Evolutionary conservation across 2,329 filamentous ascomycete species (phyloP).

Genomic region (Scedosporium boydii): DNA sequence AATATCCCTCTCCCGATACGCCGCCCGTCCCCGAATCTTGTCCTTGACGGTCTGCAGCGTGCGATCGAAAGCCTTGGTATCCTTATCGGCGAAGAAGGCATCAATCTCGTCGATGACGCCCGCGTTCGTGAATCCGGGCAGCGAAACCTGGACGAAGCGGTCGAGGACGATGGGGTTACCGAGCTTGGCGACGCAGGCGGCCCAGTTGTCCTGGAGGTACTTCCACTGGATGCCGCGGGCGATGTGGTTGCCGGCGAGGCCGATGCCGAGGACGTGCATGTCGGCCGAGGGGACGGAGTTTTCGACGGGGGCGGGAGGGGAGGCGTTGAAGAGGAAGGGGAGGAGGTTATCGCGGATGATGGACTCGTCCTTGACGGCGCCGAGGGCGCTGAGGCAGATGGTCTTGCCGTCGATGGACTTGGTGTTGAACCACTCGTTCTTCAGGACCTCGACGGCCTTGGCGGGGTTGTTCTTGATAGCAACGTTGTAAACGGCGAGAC

Average conservation of each 20-base stretch:
- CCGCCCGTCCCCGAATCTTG: slow-evolving; percentile 72
- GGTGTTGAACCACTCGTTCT: slow-evolving; percentile 75
- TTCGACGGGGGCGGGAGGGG: slow-evolving; percentile 35
- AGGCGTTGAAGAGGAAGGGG: slow-evolving; percentile 68
- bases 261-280: slow-evolving; percentile 70
- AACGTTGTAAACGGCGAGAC: slow-evolving; percentile 70
- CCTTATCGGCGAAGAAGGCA: slow-evolving; percentile 76
- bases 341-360: slow-evolving; percentile 58
- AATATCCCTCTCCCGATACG: slow-evolving; percentile 72
- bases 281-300: slow-evolving; percentile 75
- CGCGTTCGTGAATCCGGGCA: slow-evolving; percentile 69
- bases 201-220: slow-evolving; percentile 80
- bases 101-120: slow-evolving; percentile 67
- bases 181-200: slow-evolving; percentile 59
- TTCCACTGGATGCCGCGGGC: slow-evolving; percentile 73
- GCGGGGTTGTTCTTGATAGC: slow-evolving; percentile 62
- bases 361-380: slow-evolving; percentile 58
- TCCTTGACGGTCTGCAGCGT: slow-evolving; percentile 80
- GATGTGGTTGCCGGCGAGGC: slow-evolving; percentile 62
- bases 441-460: slow-evolving; percentile 61
- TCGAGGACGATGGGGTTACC: slow-evolving; percentile 82
- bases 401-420: slow-evolving; percentile 87
- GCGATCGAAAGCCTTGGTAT: slow-evolving; percentile 78
- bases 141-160: slow-evolving; percentile 69
- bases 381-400: slow-evolving; percentile 68